phyloP scores from a whole-genome alignment of 1,139 yeast genomes.

The Debaryomycetaceae sp. region DNA sequence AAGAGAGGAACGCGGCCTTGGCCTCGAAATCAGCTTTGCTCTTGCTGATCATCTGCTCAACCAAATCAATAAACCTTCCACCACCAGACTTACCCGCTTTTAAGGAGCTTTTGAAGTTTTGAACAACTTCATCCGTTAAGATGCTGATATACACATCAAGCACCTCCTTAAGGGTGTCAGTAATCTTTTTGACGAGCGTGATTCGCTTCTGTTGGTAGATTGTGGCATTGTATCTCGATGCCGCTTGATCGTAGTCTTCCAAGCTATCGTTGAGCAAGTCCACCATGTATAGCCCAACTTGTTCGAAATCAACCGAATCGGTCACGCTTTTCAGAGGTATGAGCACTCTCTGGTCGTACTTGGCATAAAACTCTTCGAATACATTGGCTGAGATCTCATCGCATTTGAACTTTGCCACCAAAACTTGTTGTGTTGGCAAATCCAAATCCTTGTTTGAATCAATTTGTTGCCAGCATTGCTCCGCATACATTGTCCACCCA shows the following conservation, averaged over 20 bases:
- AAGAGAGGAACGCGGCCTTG: constrained; percentile 18
- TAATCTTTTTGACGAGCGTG: constrained; percentile 44
- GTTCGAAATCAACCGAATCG: constrained; percentile 25
- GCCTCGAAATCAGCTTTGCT: constrained; percentile 14
- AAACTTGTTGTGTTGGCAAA: constrained; percentile 91
- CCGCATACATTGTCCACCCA: constrained; percentile 93
- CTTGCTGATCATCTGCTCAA: constrained; percentile 8
- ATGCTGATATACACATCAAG: constrained; percentile 30
- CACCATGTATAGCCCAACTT: constrained; percentile 37
- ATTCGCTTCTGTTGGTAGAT: constrained; percentile 63
- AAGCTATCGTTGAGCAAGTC: constrained; percentile 44
- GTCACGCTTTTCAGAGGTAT: constrained; percentile 11
- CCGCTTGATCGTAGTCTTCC: constrained; percentile 57
- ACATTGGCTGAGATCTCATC: constrained; percentile 71
- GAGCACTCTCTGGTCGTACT: constrained; percentile 21
- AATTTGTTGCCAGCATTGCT: constrained; percentile 91
- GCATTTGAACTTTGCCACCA: constrained; percentile 92
- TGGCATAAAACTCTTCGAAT: constrained; percentile 41
- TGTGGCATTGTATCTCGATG: constrained; percentile 63
- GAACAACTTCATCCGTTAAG: constrained; percentile 15
- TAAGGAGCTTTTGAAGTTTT: constrained; percentile 16
- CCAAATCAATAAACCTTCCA: constrained; percentile 6
- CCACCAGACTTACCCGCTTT: constrained; percentile 12
- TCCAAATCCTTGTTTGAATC: constrained; percentile 90
- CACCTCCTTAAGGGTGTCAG: constrained; percentile 38